Percentiles rank a stretch among this genome's conserved stretches.
Conservation (phyloP, 2,329 filamentous ascomycete genomes). For the Teratosphaeria nubilosa region DNA sequence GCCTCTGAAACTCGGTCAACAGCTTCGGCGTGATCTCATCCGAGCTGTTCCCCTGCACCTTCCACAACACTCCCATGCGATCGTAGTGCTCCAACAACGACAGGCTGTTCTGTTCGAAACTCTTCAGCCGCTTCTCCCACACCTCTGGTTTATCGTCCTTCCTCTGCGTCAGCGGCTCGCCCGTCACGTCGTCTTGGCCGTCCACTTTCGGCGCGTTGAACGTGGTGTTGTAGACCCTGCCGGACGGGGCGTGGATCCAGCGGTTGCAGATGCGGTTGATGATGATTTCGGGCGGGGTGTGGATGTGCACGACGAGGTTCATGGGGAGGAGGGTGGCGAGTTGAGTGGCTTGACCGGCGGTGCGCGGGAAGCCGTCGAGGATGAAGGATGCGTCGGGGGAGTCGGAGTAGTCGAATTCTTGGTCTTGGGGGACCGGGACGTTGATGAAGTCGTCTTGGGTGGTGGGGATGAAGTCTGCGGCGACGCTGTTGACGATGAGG, state of each 20-base stretch:
- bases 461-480: constrained; percentile 22
- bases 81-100: constrained; percentile 85
- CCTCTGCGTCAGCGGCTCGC: constrained; percentile 71
- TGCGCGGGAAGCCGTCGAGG: constrained; percentile 92
- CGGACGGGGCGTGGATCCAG: constrained; percentile 87
- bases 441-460: constrained; percentile 22
- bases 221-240: constrained; percentile 86
- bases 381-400: constrained; percentile 79
- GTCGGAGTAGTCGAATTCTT: constrained; percentile 45
- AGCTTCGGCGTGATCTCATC: constrained; percentile 94
- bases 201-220: constrained; percentile 77
- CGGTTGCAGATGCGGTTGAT: constrained; percentile 81
- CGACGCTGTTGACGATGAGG: constrained; percentile 35
- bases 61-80: constrained; percentile 70
- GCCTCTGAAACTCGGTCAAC: constrained; percentile 67
- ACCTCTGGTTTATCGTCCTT: constrained; percentile 79
- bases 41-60: constrained; percentile 77
- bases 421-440: constrained; percentile 20
- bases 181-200: constrained; percentile 82
- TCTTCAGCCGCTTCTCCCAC: constrained; percentile 68
- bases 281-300: constrained; percentile 78
- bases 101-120: constrained; percentile 79
- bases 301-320: constrained; percentile 80
- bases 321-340: constrained; percentile 81
- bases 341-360: constrained; percentile 64